phyloP scores from a whole-genome alignment of 192 early-diverging fungal species.

The Coemansia sp. region DNA sequence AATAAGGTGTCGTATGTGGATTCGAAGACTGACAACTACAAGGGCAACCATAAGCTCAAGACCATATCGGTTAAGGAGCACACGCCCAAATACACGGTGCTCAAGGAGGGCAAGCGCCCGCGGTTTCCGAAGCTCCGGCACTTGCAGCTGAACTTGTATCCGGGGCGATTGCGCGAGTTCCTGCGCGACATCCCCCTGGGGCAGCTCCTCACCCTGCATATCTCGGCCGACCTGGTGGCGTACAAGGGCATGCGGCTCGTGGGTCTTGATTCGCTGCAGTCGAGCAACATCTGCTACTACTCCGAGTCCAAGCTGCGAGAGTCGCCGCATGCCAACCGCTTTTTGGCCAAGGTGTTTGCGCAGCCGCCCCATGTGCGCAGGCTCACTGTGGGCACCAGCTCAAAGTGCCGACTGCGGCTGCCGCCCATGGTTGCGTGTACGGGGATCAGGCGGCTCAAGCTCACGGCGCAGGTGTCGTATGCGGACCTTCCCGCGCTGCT shows the following conservation, averaged over 20 bases:
- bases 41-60: conserved; percentile 25
- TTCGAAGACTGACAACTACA: conserved; percentile 5
- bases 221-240: conserved; percentile 32
- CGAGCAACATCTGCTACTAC: conserved; percentile 15
- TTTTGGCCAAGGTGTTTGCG: conserved; percentile 19
- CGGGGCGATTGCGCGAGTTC: conserved; percentile 33
- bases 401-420: conserved; percentile 20
- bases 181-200: conserved; percentile 20
- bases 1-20: not conserved
- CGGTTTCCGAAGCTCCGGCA: conserved; percentile 34
- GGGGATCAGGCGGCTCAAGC: conserved; percentile 8
- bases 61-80: conserved; percentile 36
- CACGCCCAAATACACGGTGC: conserved; percentile 28
- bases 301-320: conserved; percentile 16
- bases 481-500: conserved; percentile 18
- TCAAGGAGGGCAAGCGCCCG: conserved; percentile 22
- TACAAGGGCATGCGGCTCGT: conserved; percentile 35
- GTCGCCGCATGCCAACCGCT: conserved; percentile 27
- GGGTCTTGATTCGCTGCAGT: conserved; percentile 8
- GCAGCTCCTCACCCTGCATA: conserved; percentile 22
- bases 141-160: conserved; percentile 28
- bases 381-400: conserved; percentile 8
- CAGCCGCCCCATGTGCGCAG: conserved; percentile 16
- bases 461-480: conserved; percentile 21
- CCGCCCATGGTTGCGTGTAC: conserved; percentile 23